A percentile compares a stretch with the other conserved stretches of the same genome.
phyloP scores from a whole-genome alignment of 768 basidiomycete species.

The Lactarius sanguifluus region DNA sequence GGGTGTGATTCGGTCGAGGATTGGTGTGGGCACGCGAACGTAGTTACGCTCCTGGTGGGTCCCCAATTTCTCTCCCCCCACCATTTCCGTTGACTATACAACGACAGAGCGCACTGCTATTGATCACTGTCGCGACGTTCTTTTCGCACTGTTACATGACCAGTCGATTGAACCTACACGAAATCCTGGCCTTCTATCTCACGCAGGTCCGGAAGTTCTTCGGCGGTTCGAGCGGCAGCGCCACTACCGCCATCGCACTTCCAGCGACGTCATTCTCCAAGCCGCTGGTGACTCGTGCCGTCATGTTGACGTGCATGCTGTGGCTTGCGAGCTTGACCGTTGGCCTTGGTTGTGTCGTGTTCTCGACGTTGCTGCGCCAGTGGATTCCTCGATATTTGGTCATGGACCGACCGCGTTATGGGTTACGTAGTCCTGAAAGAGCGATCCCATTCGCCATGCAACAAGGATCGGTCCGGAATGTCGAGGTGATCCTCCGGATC shows the following conservation, averaged over 20 bases:
- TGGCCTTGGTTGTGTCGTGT: slow-evolving; percentile 7
- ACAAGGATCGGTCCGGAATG: neutral
- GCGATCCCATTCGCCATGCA: neutral
- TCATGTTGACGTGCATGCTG: neutral
- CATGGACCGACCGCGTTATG: neutral
- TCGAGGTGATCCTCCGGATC: neutral
- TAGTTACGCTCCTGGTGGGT: slow-evolving; percentile 11
- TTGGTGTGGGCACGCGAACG: slow-evolving; percentile 5
- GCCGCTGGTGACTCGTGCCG: neutral
- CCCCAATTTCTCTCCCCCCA: no score
- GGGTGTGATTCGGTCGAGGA: neutral
- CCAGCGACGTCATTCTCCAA: neutral
- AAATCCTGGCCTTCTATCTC: neutral
- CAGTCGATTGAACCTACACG: neutral
- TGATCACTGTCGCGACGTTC: neutral
- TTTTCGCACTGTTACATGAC: neutral
- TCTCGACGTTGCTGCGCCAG: neutral
- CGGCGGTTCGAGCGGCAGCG: neutral
- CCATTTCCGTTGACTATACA: neutral
- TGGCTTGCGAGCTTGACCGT: slow-evolving; percentile 13
- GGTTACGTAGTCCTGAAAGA: neutral
- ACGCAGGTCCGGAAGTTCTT: neutral
- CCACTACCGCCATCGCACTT: neutral
- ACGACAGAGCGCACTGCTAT: slow-evolving; percentile 7
- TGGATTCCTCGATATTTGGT: neutral